Conservation (phyloP, 2,329 filamentous ascomycete species). For the Botrytis deweyae region DNA sequence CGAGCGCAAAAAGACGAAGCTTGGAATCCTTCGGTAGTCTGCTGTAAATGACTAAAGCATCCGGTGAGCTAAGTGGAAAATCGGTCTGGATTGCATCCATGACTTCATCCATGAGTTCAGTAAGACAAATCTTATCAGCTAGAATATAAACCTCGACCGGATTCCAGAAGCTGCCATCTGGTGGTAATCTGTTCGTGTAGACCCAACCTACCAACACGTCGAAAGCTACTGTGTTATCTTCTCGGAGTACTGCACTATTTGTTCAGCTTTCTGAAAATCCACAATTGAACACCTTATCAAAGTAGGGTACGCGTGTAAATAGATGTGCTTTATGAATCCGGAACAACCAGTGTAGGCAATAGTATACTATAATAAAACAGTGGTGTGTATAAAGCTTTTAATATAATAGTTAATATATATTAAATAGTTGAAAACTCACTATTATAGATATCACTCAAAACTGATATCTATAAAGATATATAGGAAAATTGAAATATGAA, state of each 20-base stretch:
- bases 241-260: background rate
- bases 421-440: too few relatives aligned
- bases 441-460: too few relatives aligned
- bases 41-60: background rate
- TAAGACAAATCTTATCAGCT: background rate
- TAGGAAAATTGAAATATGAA: too few relatives aligned
- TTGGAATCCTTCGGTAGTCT: background rate
- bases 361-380: too few relatives aligned
- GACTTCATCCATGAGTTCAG: background rate
- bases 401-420: too few relatives aligned
- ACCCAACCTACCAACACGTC: background rate
- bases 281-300: background rate
- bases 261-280: background rate
- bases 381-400: too few relatives aligned
- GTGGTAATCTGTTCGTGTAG: background rate
- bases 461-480: too few relatives aligned
- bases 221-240: background rate
- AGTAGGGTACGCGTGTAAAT: background rate
- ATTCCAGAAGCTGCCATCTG: too few relatives aligned
- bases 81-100: rapidly evolving
- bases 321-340: background rate
- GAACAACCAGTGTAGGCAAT: background rate
- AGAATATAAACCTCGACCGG: background rate
- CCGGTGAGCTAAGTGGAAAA: rapidly evolving
- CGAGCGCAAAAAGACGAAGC: background rate